Conservation (phyloP, 768 basidiomycete genomes). For the Boletus fagicola region DNA sequence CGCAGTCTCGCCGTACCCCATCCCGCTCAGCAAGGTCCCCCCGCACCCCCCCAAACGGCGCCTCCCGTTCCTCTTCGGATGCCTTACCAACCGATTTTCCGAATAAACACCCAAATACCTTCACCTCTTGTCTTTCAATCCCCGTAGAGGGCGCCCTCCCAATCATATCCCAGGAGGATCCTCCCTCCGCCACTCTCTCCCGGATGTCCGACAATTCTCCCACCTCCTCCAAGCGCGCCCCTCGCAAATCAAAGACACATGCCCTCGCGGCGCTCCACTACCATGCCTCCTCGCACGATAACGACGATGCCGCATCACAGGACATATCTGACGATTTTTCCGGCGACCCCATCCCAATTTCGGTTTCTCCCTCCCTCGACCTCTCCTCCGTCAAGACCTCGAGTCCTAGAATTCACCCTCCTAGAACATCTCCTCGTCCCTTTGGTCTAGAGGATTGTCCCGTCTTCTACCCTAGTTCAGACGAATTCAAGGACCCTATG, state of each 20-base stretch:
- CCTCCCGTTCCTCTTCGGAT: conserved; percentile 39
- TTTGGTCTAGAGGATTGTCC: conserved; percentile 91
- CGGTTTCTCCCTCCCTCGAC: conserved; percentile 62
- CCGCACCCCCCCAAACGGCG: conserved; percentile 48
- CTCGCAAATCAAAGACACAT: conserved; percentile 89
- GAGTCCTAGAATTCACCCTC: conserved; percentile 44
- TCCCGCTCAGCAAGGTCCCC: conserved; percentile 65
- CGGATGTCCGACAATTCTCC: conserved; percentile 36
- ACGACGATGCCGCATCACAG: conserved; percentile 45
- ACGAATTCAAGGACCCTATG: conserved; percentile 94
- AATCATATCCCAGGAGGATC: conserved; percentile 50
- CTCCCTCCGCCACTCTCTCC: conserved; percentile 34
- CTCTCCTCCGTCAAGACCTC: conserved; percentile 69
- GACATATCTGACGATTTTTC: conserved; percentile 48
- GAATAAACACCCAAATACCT: conserved; percentile 48
- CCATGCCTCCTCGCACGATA: conserved; percentile 54
- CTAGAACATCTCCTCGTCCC: conserved; percentile 51
- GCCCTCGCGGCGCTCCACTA: conserved; percentile 76
- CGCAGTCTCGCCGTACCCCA: conserved; percentile 55
- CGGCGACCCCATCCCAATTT: conserved; percentile 54
- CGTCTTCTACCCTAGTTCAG: conserved; percentile 81
- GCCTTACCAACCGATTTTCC: conserved; percentile 49
- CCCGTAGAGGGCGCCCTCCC: conserved; percentile 72
- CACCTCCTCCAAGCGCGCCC: conserved; percentile 62
- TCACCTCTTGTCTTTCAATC: conserved; percentile 70